These are phyloP conservation scores for Colletotrichum godetiae DNA, from an alignment of 2,329 filamentous ascomycete genomes.

Conservation along the genomic window DNA sequence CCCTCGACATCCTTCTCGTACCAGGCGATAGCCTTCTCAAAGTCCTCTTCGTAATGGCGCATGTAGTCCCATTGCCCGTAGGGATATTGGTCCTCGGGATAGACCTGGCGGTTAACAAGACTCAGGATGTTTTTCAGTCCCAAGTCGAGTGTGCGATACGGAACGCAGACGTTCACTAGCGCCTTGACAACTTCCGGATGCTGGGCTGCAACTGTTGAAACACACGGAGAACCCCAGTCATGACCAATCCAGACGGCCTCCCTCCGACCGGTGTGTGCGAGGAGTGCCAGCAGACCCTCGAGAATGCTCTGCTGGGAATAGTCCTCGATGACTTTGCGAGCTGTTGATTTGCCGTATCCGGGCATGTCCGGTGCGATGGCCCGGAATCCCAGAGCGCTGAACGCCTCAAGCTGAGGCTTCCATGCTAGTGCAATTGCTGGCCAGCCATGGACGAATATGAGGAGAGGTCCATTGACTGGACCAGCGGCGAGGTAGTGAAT, in stretches of 20 bases:
- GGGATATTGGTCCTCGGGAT: constrained; percentile 55
- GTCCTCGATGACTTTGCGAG: constrained; percentile 39
- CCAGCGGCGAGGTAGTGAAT: background rate
- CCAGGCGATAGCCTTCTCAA: constrained; percentile 38
- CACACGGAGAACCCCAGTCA: constrained; percentile 51
- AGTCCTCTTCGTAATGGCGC: constrained; percentile 41
- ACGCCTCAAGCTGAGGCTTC: constrained; percentile 44
- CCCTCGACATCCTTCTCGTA: constrained; percentile 36
- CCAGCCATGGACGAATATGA: constrained; percentile 52
- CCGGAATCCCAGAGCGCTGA: constrained; percentile 45
- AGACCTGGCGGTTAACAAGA: constrained; percentile 54
- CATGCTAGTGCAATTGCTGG: constrained; percentile 47
- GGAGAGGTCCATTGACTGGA: constrained; percentile 39
- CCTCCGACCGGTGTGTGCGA: constrained; percentile 43
- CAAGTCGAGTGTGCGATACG: constrained; percentile 53
- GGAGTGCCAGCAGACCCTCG: constrained; percentile 47
- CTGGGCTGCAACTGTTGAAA: constrained; percentile 43
- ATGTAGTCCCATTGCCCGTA: constrained; percentile 47
- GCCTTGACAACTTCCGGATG: constrained; percentile 39
- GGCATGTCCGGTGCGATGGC: constrained; percentile 47
- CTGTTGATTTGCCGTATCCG: constrained; percentile 50
- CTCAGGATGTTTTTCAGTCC: constrained; percentile 50
- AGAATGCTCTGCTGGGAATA: constrained; percentile 47
- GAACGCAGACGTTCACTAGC: constrained; percentile 46
- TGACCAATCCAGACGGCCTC: constrained; percentile 61